Base-by-base conservation (phyloP, 768 basidiomycete species). In the Psilocybe sp. region DNA sequence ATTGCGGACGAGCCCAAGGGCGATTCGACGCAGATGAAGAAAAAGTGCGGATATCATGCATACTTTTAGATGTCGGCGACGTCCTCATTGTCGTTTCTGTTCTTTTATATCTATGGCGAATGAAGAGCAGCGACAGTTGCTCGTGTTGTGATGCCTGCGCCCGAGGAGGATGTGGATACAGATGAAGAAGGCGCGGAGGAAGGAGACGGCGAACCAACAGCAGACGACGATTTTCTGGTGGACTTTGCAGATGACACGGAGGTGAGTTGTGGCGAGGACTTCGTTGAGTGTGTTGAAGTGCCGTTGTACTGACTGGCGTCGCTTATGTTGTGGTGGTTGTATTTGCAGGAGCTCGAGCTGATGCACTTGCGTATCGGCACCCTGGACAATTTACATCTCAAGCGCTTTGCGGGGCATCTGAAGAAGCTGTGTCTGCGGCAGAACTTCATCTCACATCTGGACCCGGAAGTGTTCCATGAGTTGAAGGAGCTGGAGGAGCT, bases 231-330 rank as follows among this genome's bases (percentile, higher is more conserved):
- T 62, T 81, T 87, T 10, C 69, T 96, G 16, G 82, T 74, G 44
- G 85, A 85, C 56, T 85, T 88, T 54, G 91, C 93, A 1, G 89
- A 92, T 51, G 86, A 94, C 33, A 89, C 88, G 1, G 84, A 92
- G 67, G 93, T 91, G 58, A 55, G 81, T 51, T 41, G 20, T 20
- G 10, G 36, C 34, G 13, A 16, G 33, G 16, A n/a, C 49, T 10
- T 18, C 34, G 32, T 53, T 32, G 49, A 20, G 33, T 33, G 20
- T 6, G 14, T 8, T 5, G 23, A 6, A 11, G 5, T 33, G 28
- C 16, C 40, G 38, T 11, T 13, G 4, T 14, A 36, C 39, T 42
- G 52, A 20, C 18, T 19, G 45, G 23, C 15, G 42, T 36, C 10
- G 11, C 31, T 19, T 37, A 32, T 15, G 8, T 39, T 16, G 20